Percentiles rank a stretch among this genome's conserved stretches.
Conservation (phyloP, 306 rosid genomes). For the Cercis canadensis region DNA sequence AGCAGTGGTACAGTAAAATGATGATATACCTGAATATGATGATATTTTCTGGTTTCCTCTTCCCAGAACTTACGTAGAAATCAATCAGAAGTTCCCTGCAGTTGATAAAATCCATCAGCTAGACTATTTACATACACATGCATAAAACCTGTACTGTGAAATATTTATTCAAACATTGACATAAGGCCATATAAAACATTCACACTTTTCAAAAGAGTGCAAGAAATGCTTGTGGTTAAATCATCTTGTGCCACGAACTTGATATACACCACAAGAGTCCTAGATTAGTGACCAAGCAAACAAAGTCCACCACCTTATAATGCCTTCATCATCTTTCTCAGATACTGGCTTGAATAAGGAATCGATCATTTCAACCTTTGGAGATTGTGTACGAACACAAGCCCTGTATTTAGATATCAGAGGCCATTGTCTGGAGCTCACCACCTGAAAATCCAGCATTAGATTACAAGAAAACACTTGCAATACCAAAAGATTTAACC, state of each 20-base stretch:
- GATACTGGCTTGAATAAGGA: conserved; percentile 69
- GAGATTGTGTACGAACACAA: conserved; percentile 83
- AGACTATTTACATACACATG: background rate
- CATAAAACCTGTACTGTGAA: background rate
- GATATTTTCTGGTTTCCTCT: conserved; percentile 78
- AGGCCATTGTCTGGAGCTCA: conserved; percentile 93
- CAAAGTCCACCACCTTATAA: conserved; percentile 72
- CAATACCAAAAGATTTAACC: background rate
- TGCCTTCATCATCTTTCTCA: conserved; percentile 80
- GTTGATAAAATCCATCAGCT: conserved; percentile 31
- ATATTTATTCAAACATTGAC: background rate
- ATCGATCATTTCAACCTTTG: conserved; percentile 90
- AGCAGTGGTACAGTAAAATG: too few species aligned
- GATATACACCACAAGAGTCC: too few species aligned
- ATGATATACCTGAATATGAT: conserved; percentile 78
- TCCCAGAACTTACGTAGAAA: conserved; percentile 76
- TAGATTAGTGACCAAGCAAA: background rate
- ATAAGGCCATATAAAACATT: background rate
- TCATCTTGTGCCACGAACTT: background rate
- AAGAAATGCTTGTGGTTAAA: background rate
- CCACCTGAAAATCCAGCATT: conserved; percentile 59
- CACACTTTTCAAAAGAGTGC: background rate
- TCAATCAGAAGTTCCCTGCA: conserved; percentile 85
- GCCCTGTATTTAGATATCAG: conserved; percentile 87
- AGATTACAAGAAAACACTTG: background rate